Evolutionary conservation across 2,329 filamentous ascomycete genomes (phyloP).

Genomic region (Trichoderma sp.): DNA sequence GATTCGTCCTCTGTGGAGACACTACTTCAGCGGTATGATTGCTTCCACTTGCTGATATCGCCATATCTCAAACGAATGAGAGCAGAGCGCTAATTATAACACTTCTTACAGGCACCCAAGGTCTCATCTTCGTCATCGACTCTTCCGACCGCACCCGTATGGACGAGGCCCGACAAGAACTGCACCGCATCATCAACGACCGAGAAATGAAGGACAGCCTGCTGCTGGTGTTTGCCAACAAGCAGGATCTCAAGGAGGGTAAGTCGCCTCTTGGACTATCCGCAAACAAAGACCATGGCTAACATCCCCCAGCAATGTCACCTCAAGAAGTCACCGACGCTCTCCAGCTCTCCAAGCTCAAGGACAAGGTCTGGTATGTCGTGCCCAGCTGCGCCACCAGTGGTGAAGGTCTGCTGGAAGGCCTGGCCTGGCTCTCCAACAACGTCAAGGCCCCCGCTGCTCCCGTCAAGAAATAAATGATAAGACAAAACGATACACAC

Average conservation of each 20-base stretch:
- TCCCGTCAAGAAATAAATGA: slow-evolving; percentile 57
- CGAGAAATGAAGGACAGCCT: slow-evolving; percentile 96
- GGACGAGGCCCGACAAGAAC: slow-evolving; percentile 88
- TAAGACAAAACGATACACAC: neutral
- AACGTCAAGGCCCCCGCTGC: slow-evolving; percentile 72
- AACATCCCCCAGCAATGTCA: slow-evolving; percentile 67
- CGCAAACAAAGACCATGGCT: neutral
- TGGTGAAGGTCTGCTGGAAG: slow-evolving; percentile 79
- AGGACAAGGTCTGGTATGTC: slow-evolving; percentile 84
- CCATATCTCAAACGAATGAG: neutral
- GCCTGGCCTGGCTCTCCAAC: slow-evolving; percentile 81
- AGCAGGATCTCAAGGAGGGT: slow-evolving; percentile 91
- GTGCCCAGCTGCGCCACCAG: slow-evolving; percentile 82
- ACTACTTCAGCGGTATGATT: slow-evolving; percentile 82
- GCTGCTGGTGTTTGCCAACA: slow-evolving; percentile 96
- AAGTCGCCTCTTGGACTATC: slow-evolving; percentile 37
- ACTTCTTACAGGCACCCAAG: slow-evolving; percentile 76
- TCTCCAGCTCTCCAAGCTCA: slow-evolving; percentile 75
- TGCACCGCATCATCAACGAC: slow-evolving; percentile 97
- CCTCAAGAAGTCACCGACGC: slow-evolving; percentile 79
- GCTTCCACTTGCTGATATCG: neutral
- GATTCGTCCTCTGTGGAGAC: slow-evolving; percentile 94
- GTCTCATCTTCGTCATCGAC: slow-evolving; percentile 98
- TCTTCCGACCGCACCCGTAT: slow-evolving; percentile 89
- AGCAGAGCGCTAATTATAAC: slow-evolving; percentile 15